Conservation (phyloP, 371 early-diverging fungal genomes). For the Rhizomucor miehei region DNA sequence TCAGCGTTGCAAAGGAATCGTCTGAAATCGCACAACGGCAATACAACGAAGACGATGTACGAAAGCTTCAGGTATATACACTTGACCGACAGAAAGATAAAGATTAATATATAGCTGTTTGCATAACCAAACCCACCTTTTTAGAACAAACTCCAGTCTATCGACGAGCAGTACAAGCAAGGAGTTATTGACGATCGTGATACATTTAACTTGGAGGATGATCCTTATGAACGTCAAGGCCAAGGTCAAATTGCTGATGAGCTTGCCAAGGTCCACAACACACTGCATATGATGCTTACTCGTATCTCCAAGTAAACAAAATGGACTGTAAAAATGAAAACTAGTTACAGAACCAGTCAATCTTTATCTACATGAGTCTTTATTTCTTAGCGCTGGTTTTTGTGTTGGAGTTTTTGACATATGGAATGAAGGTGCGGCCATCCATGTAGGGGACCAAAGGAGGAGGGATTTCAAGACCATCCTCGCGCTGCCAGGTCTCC, state of each 20-base stretch:
- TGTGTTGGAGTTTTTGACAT: conserved; percentile 40
- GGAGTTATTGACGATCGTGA: conserved; percentile 20
- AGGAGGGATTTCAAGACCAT: conserved; percentile 87
- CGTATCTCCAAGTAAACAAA: conserved; percentile 11
- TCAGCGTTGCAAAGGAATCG: conserved; percentile 35
- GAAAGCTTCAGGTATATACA: conserved; percentile 25
- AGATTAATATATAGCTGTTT: no score
- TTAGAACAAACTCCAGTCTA: conserved; percentile 17
- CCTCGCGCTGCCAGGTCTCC: conserved; percentile 97
- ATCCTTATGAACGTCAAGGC: conserved; percentile 27
- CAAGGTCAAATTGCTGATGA: conserved; percentile 29
- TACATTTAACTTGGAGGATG: conserved; percentile 8
- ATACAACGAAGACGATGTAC: conserved; percentile 31
- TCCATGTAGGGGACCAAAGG: conserved; percentile 93
- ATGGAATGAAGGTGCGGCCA: conserved; percentile 90
- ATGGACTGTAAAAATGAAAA: neutral
- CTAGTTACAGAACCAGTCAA: no score
- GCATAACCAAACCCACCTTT: conserved; percentile 10
- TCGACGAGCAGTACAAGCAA: conserved; percentile 29
- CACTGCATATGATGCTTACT: conserved; percentile 19
- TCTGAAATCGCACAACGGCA: conserved; percentile 21
- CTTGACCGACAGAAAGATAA: neutral
- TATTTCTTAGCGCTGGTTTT: no score
- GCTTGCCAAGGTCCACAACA: conserved; percentile 22
- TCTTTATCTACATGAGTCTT: no score